A percentile compares a stretch with the other conserved stretches of the same genome.
Conservation (phyloP, 1,284 basidiomycete species). For the Ustilago cynodontis region DNA sequence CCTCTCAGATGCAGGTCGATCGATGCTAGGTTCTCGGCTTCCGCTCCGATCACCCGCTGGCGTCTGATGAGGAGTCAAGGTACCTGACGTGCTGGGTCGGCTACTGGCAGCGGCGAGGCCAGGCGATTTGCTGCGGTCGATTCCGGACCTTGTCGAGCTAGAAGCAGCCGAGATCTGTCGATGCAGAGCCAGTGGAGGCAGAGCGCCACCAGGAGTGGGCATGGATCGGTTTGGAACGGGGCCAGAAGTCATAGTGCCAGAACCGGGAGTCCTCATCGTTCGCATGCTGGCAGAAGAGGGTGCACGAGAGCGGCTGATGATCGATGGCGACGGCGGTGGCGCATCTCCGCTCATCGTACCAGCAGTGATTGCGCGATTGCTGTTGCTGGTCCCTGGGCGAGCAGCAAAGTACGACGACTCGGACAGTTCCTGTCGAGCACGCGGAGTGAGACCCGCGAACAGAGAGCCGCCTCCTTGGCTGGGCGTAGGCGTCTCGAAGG, state of each 20-base stretch:
- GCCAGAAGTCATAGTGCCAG: constrained; percentile 20
- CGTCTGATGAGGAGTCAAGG: constrained; percentile 26
- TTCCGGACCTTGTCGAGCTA: constrained; percentile 1
- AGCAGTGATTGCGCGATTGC: constrained; percentile 14
- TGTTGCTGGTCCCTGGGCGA: constrained; percentile 42
- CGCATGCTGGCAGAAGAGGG: constrained; percentile 58
- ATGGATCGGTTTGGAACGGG: constrained; percentile 48
- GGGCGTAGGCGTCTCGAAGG: constrained; percentile 56
- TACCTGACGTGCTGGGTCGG: constrained; percentile 41
- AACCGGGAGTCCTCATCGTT: constrained; percentile 42
- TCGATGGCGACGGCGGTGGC: constrained; percentile 65
- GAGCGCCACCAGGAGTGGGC: constrained; percentile 29
- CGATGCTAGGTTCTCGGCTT: constrained; percentile 43
- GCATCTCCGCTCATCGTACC: constrained; percentile 40
- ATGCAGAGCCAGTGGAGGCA: constrained; percentile 38
- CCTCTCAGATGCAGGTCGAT: constrained; percentile 33
- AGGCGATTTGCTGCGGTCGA: constrained; percentile 37
- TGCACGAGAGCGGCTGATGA: constrained; percentile 63
- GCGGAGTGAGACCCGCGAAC: constrained; percentile 36
- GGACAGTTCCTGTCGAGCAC: constrained; percentile 51
- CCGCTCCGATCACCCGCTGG: constrained; percentile 17
- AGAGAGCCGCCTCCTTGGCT: constrained; percentile 18
- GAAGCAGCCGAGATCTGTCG: constrained; percentile 38
- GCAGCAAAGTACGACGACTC: constrained; percentile 61
- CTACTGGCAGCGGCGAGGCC: constrained; percentile 17